Evolutionary conservation across 805 yeast species (phyloP).

Genomic region (Yarrowia bubula): DNA sequence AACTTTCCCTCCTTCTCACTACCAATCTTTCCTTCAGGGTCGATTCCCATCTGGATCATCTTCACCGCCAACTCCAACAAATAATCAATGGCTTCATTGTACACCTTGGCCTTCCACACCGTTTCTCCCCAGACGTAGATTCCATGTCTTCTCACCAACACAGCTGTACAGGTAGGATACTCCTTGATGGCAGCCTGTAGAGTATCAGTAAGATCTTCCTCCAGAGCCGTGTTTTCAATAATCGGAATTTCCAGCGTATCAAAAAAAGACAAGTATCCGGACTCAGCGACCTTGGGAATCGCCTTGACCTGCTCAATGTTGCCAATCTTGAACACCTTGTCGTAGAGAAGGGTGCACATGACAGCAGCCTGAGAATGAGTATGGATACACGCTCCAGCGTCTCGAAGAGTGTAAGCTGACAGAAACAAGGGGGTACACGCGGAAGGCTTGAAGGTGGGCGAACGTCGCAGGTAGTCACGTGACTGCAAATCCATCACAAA

Average conservation of each 20-base stretch:
- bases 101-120: slow-evolving; percentile 88
- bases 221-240: slow-evolving; percentile 85
- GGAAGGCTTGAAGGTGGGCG: slow-evolving; percentile 72
- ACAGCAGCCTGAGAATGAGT: slow-evolving; percentile 92
- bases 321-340: slow-evolving; percentile 68
- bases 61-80: slow-evolving; percentile 79
- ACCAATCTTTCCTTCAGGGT: slow-evolving; percentile 36
- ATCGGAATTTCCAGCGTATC: slow-evolving; percentile 84
- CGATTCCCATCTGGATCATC: slow-evolving; percentile 70
- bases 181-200: slow-evolving; percentile 60
- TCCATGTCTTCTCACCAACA: slow-evolving; percentile 89
- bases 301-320: slow-evolving; percentile 93
- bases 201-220: slow-evolving; percentile 68
- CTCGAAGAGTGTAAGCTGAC: slow-evolving; percentile 63
- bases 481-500: slow-evolving; percentile 65
- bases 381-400: slow-evolving; percentile 91
- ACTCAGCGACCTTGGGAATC: slow-evolving; percentile 62
- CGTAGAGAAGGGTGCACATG: slow-evolving; percentile 67
- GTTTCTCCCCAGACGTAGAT: slow-evolving; percentile 95
- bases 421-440: slow-evolving; percentile 90
- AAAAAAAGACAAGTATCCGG: slow-evolving; percentile 67
- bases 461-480: slow-evolving; percentile 56
- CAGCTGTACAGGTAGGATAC: slow-evolving; percentile 80
- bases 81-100: slow-evolving; percentile 91
- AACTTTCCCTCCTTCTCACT: slow-evolving; percentile 31